phyloP scores from a whole-genome alignment of 208 protist genomes.

The Tritrichomonas musculus region DNA sequence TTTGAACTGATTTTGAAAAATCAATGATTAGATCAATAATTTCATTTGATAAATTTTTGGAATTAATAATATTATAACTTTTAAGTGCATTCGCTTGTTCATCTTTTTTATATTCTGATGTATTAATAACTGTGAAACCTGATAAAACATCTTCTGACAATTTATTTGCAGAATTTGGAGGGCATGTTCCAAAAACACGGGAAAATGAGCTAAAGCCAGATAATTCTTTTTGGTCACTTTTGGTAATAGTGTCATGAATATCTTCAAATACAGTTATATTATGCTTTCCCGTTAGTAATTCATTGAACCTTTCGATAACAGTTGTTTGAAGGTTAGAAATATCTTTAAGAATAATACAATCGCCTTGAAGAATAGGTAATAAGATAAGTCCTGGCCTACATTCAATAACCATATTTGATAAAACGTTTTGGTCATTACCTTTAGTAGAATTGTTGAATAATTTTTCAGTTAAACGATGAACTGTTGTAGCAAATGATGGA shows the following conservation, averaged over 20 bases:
- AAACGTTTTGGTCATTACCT: too few relatives aligned
- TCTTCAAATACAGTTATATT: neutral
- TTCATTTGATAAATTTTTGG: too few relatives aligned
- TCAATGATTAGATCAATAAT: too few relatives aligned
- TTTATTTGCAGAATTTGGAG: neutral
- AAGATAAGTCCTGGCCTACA: neutral
- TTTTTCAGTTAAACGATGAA: too few relatives aligned
- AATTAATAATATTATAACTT: too few relatives aligned
- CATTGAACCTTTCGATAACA: constrained; percentile 9
- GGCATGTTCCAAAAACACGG: neutral
- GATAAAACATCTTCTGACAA: constrained; percentile 1
- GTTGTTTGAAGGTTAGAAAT: neutral
- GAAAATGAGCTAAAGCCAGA: too few relatives aligned
- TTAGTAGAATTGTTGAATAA: too few relatives aligned
- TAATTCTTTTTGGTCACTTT: neutral
- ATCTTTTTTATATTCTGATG: neutral
- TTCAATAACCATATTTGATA: too few relatives aligned
- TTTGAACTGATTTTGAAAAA: too few relatives aligned
- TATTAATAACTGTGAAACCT: neutral
- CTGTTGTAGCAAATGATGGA: too few relatives aligned
- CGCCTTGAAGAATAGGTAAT: neutral
- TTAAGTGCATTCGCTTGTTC: too few relatives aligned
- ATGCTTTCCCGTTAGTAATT: neutral
- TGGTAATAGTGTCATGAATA: neutral
- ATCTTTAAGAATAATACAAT: neutral